Evolutionary conservation across 1,284 basidiomycete species (phyloP), one percentile per base, ranked within the genome.

Genomic region (Ceratobasidium sp.): DNA sequence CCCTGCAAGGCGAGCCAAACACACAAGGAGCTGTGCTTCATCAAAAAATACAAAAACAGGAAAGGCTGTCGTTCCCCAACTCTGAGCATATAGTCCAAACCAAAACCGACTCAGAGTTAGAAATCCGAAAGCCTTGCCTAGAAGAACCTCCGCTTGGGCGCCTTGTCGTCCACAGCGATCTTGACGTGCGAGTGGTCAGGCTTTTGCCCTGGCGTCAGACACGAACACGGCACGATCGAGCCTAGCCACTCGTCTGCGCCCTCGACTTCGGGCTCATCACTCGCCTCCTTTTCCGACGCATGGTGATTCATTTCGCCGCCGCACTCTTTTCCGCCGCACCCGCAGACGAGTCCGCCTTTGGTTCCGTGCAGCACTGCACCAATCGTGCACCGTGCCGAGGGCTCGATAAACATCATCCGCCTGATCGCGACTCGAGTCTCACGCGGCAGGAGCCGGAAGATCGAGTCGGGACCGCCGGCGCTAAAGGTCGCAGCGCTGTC

Each of bases 361-460:
- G 88, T 89, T 42, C 96, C 96, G 77, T 92, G 89, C 72, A 98
- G 84, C 58, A 99, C 82, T 78, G 98, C 95, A n/a, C 92, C 92
- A 69, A 99, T 86, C 30, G 97, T 98, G 80, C 94, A 97, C 44
- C 97, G 89, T 70, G 91, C 87, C 9, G 86, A 83, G 0, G 96
- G 94, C 79, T 98, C 95, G 70, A 98, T 87, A 74, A 89, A 91
- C 77, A 99, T 85, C 97, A 99, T 99, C 69, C 96, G 88, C 74
- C 94, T 91, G 70, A 99, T 84, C 11, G 93, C 94, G 16, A 89
- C 85, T 51, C 95, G 87, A 18, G 93, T 90, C 82, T 98, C 96
- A 73, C 96, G 90, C 5, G 96, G 96, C 23, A 99, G 84, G 6
- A 99, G 85, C n/a, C 95, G 88, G 86, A 99, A 99, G 79, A 99